Percentiles rank a stretch among this genome's conserved stretches.
Conservation (phyloP, 2,329 filamentous ascomycete species). For the Diaporthe sp. region DNA sequence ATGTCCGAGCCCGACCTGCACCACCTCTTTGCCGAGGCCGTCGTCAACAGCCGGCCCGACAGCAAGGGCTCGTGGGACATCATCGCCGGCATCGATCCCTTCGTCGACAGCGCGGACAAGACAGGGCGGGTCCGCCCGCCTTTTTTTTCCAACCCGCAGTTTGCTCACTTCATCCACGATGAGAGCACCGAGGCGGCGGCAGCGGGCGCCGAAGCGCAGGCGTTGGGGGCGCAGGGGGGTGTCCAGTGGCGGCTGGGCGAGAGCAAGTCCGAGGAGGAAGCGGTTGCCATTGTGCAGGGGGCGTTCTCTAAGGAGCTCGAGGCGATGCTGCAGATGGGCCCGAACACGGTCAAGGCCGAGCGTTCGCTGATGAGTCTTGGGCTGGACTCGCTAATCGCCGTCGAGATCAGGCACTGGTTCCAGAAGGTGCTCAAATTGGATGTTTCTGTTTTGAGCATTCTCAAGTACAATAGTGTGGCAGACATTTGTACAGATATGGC, state of each 20-base stretch:
- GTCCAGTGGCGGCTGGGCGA: not conserved
- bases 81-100: not conserved
- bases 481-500: not conserved
- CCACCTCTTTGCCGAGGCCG: slow-evolving; percentile 15
- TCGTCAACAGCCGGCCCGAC: not conserved
- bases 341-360: not conserved
- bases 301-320: slow-evolving; percentile 6
- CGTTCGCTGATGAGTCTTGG: slow-evolving; percentile 42
- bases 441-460: slow-evolving; percentile 58
- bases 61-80: not conserved
- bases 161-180: not conserved
- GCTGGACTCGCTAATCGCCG: slow-evolving; percentile 44
- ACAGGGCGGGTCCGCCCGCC: not conserved
- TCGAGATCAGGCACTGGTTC: slow-evolving; percentile 60
- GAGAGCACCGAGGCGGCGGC: not conserved
- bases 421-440: slow-evolving; percentile 56
- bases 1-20: slow-evolving; percentile 31
- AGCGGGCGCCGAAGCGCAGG: not conserved
- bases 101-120: not conserved
- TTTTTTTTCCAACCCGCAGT: not conserved
- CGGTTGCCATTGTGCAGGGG: not conserved
- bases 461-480: slow-evolving; percentile 41
- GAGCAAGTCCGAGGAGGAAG: not conserved
- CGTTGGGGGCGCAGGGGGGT: not conserved
- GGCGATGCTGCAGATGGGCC: slow-evolving; percentile 5